A percentile compares a stretch with the other conserved stretches of the same genome.
Conservation (phyloP, 2,329 filamentous ascomycete genomes). For the Colletotrichum sansevieriae region DNA sequence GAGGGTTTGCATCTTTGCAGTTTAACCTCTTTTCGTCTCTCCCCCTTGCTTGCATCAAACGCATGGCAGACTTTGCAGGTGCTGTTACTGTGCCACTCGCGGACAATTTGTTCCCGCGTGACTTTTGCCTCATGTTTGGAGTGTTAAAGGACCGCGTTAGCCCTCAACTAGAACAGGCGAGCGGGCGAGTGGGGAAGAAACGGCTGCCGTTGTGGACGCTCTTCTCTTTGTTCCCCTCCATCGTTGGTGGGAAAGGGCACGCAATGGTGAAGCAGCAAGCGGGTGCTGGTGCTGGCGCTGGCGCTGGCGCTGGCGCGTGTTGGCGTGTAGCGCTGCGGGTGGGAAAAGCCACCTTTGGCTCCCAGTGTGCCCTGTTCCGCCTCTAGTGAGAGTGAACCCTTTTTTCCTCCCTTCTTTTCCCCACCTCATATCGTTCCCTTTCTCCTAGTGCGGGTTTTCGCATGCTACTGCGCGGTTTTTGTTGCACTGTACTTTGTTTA, state of each 20-base stretch:
- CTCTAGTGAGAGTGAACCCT: constrained; percentile 19
- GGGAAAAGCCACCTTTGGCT: constrained; percentile 12
- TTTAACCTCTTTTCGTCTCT: constrained; percentile 3
- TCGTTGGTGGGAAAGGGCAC: constrained; percentile 8
- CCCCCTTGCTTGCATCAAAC: constrained; percentile 24
- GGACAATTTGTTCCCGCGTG: background rate
- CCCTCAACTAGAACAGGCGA: background rate
- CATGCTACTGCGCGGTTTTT: background rate
- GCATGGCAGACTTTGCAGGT: constrained; percentile 3
- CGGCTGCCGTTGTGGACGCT: constrained; percentile 25
- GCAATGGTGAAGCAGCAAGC: constrained; percentile 28
- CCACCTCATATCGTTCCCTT: background rate
- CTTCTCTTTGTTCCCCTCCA: constrained; percentile 18
- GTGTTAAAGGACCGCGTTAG: constrained; percentile 16
- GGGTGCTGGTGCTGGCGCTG: constrained; percentile 9
- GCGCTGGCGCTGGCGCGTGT: constrained; percentile 2
- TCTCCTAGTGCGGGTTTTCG: constrained; percentile 2
- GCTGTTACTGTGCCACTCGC: constrained; percentile 6
- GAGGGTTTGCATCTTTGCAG: constrained; percentile 17
- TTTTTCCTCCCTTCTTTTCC: background rate
- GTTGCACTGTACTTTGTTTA: constrained; percentile 38
- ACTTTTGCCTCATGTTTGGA: constrained; percentile 4
- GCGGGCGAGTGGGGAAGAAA: background rate
- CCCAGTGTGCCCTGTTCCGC: background rate
- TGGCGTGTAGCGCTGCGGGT: constrained; percentile 22